A percentile compares a stretch with the other conserved stretches of the same genome.
Evolutionary conservation across 306 rosid genomes (phyloP).

Genomic region (Comarum palustre): DNA sequence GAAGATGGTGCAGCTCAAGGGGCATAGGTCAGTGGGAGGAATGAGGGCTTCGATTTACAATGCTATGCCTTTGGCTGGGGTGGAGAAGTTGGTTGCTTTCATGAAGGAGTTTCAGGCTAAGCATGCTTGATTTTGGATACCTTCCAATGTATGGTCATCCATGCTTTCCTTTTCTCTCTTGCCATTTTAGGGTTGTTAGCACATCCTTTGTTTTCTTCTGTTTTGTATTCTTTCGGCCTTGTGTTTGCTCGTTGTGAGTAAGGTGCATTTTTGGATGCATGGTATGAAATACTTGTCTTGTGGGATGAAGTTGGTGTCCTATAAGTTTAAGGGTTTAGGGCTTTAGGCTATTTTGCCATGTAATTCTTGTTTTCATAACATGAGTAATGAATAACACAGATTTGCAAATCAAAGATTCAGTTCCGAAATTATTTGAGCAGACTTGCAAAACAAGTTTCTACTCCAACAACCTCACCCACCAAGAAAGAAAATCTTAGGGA

Average conservation of each 20-base stretch:
- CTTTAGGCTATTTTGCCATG: background rate
- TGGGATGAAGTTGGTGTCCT: background rate
- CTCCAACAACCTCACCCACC: background rate
- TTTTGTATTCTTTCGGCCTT: background rate
- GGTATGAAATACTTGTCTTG: background rate
- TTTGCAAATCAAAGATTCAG: too few species aligned
- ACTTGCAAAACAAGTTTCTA: background rate
- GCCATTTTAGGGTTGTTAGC: conserved; percentile 2
- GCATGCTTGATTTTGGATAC: conserved; percentile 44
- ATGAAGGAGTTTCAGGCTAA: conserved; percentile 88
- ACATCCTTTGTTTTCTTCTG: background rate
- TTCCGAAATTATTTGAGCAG: background rate
- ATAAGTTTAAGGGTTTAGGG: background rate
- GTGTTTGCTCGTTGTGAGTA: background rate
- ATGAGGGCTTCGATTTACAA: conserved; percentile 95
- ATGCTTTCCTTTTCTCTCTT: background rate
- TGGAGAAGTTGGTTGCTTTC: conserved; percentile 87
- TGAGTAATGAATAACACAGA: conserved; percentile 15
- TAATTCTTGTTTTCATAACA: background rate
- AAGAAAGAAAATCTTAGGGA: background rate
- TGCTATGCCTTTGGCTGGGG: conserved; percentile 98
- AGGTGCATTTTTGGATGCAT: conserved; percentile 5
- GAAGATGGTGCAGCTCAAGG: conserved; percentile 93
- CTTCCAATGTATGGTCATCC: background rate
- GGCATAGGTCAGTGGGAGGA: conserved; percentile 94